Base-by-base conservation (phyloP, 768 basidiomycete genomes). In the Lactarius hatsudake region DNA sequence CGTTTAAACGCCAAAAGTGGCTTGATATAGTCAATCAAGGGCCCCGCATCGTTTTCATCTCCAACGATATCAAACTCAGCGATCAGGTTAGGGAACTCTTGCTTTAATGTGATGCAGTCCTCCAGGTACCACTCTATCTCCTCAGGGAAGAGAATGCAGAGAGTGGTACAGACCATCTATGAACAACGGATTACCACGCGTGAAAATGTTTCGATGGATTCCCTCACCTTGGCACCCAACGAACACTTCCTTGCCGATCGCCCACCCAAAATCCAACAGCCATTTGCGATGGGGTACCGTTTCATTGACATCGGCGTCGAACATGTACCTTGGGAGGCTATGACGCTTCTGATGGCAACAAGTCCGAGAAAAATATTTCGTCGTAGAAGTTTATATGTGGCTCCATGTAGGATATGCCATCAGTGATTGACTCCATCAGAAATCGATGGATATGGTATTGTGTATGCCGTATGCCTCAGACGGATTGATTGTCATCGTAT, bases 51-150 rank as follows among this genome's bases (percentile, higher is more conserved):
- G 72, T 91, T 86, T 72, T 93, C 90, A 57, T 87, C 81, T 5
- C 90, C 90, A n/a, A 92, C 90, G 23, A 93, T 81, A 77, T 93
- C 91, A 71, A 92, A 93, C 3, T 89, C 90, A 89, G 84, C 83
- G 56, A 93, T 87, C 40, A 90, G 76, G 69, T 90, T 82, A 26
- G 90, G 90, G 72, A 90, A 92, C 63, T 85, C 83, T 73, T 88
- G 83, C 75, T 91, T 92, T 67, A 93, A 78, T 9, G 78, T 77
- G 61, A 93, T 84, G 69, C 91, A 90, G 70, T 93, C 91, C 64
- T 89, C 87, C n/a, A 86, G 75, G 73, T 86, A 87, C 83, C 82
- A 85, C 34, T 84, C 82, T 17, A 93, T 73, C 65, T 85, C 83
- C 56, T 87, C 84, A 9, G 79, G 75, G 1, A 82, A 79, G 57